Evolutionary conservation across 768 basidiomycete genomes (phyloP).

Genomic region (Xerocomus brunneocitrinus): DNA sequence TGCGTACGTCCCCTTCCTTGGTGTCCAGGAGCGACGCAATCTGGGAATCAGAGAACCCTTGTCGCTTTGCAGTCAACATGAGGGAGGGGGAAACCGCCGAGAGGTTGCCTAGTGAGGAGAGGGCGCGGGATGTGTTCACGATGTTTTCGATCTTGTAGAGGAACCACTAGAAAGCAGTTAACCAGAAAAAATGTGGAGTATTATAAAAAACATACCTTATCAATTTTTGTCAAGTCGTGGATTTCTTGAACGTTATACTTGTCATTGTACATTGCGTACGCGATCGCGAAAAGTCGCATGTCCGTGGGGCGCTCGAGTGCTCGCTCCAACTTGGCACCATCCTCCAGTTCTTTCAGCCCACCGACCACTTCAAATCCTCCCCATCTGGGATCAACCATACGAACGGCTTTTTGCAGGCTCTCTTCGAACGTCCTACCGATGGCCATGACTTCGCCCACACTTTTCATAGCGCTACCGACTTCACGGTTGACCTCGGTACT

Average conservation of each 20-base stretch:
- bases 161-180: constrained; percentile 68
- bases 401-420: constrained; percentile 95
- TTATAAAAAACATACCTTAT: constrained; percentile 55
- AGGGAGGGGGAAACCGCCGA: constrained; percentile 68
- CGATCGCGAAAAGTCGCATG: constrained; percentile 93
- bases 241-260: constrained; percentile 85
- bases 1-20: constrained; percentile 75
- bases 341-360: constrained; percentile 79
- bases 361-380: constrained; percentile 96
- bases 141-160: constrained; percentile 99
- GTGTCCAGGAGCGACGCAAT: constrained; percentile 77
- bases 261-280: constrained; percentile 95
- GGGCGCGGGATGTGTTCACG: constrained; percentile 74
- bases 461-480: constrained; percentile 98
- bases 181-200: background rate
- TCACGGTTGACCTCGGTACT: constrained; percentile 88
- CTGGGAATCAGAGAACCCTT: constrained; percentile 94
- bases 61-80: constrained; percentile 83
- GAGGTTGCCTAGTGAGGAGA: constrained; percentile 68
- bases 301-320: constrained; percentile 86
- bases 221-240: constrained; percentile 95
- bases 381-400: constrained; percentile 96
- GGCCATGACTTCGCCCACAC: constrained; percentile 99
- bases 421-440: constrained; percentile 99
- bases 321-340: constrained; percentile 56